phyloP scores from a whole-genome alignment of 768 basidiomycete species.

The Omphalotus guepiniiformis region DNA sequence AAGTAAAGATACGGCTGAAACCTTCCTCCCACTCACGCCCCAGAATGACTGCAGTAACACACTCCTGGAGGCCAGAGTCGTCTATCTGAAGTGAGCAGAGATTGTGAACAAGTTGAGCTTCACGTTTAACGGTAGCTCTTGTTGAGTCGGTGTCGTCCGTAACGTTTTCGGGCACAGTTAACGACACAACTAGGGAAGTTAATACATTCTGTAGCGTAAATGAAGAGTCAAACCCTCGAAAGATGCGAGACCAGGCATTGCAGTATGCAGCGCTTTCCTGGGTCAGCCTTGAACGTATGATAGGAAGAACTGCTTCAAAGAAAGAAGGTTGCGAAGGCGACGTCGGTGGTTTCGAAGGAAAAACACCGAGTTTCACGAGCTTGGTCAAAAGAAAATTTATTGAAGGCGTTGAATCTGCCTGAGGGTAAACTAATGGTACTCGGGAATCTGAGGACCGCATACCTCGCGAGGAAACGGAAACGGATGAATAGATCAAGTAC shows the following conservation, averaged over 20 bases:
- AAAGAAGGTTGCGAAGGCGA: conserved; percentile 69
- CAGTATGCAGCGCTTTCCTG: conserved; percentile 35
- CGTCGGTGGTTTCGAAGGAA: conserved; percentile 47
- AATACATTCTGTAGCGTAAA: conserved; percentile 54
- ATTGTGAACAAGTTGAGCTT: conserved; percentile 51
- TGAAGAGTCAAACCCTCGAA: conserved; percentile 46
- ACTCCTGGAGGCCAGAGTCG: conserved; percentile 49
- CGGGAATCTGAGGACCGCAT: conserved; percentile 15
- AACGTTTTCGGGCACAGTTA: conserved; percentile 27
- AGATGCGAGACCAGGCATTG: conserved; percentile 42
- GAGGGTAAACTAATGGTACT: conserved; percentile 10
- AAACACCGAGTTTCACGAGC: conserved; percentile 63
- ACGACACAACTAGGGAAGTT: conserved; percentile 51
- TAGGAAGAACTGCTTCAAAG: conserved; percentile 48
- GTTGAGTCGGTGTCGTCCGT: conserved; percentile 27
- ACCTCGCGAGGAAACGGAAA: conserved; percentile 36
- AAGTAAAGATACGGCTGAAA: conserved; percentile 59
- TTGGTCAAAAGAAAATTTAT: conserved; percentile 57
- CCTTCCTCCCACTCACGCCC: conserved; percentile 56
- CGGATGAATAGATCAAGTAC: conserved; percentile 42
- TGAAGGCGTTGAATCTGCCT: conserved; percentile 34
- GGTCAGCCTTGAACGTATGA: conserved; percentile 39
- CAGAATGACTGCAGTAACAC: conserved; percentile 42
- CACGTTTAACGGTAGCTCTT: conserved; percentile 45
- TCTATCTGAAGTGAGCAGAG: conserved; percentile 47